Evolutionary conservation across 225 moss, liverwort and hornwort species (phyloP), one percentile per base, ranked within the genome.

Genomic region (Sphagnum contortum): DNA sequence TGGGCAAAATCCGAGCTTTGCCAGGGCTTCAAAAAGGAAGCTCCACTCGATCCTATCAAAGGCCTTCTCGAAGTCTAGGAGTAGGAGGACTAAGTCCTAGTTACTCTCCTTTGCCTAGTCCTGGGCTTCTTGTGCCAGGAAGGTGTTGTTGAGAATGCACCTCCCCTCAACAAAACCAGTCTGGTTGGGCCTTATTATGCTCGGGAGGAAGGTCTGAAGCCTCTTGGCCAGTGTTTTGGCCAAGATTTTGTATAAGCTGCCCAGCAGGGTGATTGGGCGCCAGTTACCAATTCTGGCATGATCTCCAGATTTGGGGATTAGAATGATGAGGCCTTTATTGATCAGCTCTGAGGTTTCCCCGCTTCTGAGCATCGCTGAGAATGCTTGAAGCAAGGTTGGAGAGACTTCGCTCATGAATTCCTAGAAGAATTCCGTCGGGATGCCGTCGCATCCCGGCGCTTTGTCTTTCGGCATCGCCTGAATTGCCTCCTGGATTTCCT

Each of bases 11-110:
- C 68, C 59, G 5, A 48, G 50, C 1, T 12, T 59, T 1, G 3
- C 3, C 48, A 69, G 5, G 4, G 48, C 9, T 11, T 49, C 48
- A 10, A 3, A 4, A 0, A 69, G 49, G 9, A 49, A 69, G 0
- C 44, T 51, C 68, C 68, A 60, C 3, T 58, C 47, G 0, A 69
- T n/a, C 5, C 50, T 0, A 6, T 69, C 59, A 14, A 59, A 69
- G 1, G 68, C 59, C 45, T 69, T 69, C 45, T 69, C 49, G 29
- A 69, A 69, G 50, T 69, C 68, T 0, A 69, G 5, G 1, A 60
- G 11, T 0, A 69, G 58, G 3, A 69, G 3, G 47, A 51, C 8
- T 0, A 60, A 44, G 9, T 59, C 50, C 4, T 48, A 13, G 14
- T 45, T 58, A 3, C 44, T 47, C 6, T 69, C 9, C 13, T 5